A percentile compares a stretch with the other conserved stretches of the same genome.
Conservation (phyloP, 768 basidiomycete species). For the Scleroderma citrinum region DNA sequence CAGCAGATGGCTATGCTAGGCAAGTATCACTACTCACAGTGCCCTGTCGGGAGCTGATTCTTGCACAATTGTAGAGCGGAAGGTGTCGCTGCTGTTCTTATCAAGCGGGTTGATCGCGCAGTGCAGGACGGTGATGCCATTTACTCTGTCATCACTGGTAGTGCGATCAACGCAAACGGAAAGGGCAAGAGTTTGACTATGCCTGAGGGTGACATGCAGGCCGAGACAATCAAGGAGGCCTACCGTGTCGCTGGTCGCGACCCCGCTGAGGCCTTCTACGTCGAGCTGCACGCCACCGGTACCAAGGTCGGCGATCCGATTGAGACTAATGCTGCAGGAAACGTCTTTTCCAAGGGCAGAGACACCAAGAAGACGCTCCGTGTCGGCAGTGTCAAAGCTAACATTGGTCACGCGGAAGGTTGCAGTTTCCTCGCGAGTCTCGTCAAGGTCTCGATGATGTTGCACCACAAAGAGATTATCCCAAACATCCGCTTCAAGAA, state of each 20-base stretch:
- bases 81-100: slow-evolving; percentile 26
- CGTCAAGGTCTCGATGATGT: slow-evolving; percentile 29
- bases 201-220: slow-evolving; percentile 30
- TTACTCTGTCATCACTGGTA: slow-evolving; percentile 26
- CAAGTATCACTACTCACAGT: background rate
- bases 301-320: slow-evolving; percentile 45
- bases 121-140: slow-evolving; percentile 26
- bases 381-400: slow-evolving; percentile 23
- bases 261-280: slow-evolving; percentile 39
- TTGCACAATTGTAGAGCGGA: slow-evolving; percentile 9
- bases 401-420: slow-evolving; percentile 23
- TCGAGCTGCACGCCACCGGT: slow-evolving; percentile 49
- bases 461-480: slow-evolving; percentile 24
- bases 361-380: slow-evolving; percentile 14
- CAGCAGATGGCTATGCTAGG: slow-evolving; percentile 29
- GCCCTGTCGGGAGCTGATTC: background rate
- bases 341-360: slow-evolving; percentile 23
- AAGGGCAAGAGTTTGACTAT: slow-evolving; percentile 31
- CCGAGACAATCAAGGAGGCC: slow-evolving; percentile 28
- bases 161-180: slow-evolving; percentile 30
- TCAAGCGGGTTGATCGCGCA: slow-evolving; percentile 30
- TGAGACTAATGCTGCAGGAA: slow-evolving; percentile 45
- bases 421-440: slow-evolving; percentile 31
- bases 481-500: slow-evolving; percentile 24
- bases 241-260: slow-evolving; percentile 23